Base-by-base conservation (phyloP, 176 grass and related monocot species). In the Tillandsia fasciculata region DNA sequence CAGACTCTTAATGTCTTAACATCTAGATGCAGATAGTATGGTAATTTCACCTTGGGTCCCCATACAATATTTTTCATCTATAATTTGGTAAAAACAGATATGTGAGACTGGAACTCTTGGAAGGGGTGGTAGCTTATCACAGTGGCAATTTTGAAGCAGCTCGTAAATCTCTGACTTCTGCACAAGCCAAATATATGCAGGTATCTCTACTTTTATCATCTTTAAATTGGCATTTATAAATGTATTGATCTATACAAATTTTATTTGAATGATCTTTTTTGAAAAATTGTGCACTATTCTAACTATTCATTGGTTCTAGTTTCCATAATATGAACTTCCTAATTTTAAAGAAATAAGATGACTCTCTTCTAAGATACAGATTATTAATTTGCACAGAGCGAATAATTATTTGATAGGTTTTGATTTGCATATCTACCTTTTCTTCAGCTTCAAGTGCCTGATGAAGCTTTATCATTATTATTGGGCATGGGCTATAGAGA, bases 91-190 rank as follows among this genome's bases (percentile, higher is more conserved):
- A 66, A 42, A 63, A 83, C 69, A 97, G 94, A 82, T 97, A 97
- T 76, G 64, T 97, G 73, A 92, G 84, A 70, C 79, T 97, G 69
- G 94, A 97, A 65, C 89, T 97, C 72, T 74, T 97, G 79, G 94
- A 97, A 92, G 94, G 94, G 70, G 94, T 97, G 27, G 84, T 97
- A 69, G 89, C 94, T 73, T 97, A 90, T 81, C 79, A 97, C 67
- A 92, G 83, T 83, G 86, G 86, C 58, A 63, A 87, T 75, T 49
- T 80, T 51, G 82, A 87, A 78, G 80, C 85, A 71, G 81, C 94
- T 28, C 86, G 48, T 64, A 71, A 52, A 78, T 84, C 74, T 72
- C 70, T 97, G 53, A 90, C 71, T 74, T 90, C 86, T 70, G 94
- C 94, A 0, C 89, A 92, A 75, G 78, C 74, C 70, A 97, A 90